Evolutionary conservation across 2,329 filamentous ascomycete species (phyloP).

Genomic region (Aspergillus fischeri): DNA sequence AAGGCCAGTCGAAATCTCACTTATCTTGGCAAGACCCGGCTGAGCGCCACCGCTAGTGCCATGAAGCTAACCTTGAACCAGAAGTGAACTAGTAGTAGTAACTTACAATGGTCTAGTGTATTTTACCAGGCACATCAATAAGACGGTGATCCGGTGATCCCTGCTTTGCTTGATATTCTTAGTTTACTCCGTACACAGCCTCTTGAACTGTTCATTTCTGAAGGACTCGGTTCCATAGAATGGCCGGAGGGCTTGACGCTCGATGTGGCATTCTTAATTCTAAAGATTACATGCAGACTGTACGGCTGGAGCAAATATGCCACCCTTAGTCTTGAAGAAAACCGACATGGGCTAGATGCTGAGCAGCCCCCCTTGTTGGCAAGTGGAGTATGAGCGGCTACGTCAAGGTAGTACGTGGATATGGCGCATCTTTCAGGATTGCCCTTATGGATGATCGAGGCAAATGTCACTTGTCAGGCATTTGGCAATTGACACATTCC

Average conservation of each 20-base stretch:
- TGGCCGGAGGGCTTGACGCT: neutral
- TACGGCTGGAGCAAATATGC: neutral
- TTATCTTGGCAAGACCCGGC: constrained; percentile 15
- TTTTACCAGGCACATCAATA: constrained; percentile 12
- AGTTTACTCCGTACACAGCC: neutral
- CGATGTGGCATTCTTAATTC: neutral
- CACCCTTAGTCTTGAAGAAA: neutral
- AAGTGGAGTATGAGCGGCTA: neutral
- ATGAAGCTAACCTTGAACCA: constrained; percentile 3
- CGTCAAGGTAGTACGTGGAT: neutral
- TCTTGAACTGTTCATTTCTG: neutral
- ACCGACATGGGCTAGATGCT: neutral
- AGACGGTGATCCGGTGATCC: neutral
- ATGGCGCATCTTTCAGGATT: neutral
- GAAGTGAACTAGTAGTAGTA: constrained; percentile 3
- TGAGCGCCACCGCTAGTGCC: constrained; percentile 14
- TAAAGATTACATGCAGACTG: neutral
- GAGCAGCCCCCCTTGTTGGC: neutral
- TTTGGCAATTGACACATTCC: neutral
- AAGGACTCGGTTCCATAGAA: neutral
- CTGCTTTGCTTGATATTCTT: neutral
- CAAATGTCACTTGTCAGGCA: neutral
- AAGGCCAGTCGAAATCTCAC: constrained; percentile 20
- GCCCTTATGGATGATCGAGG: neutral
- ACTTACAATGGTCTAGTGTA: neutral